Evolutionary conservation across 768 basidiomycete species (phyloP).

Genomic region (Pholiota molesta): DNA sequence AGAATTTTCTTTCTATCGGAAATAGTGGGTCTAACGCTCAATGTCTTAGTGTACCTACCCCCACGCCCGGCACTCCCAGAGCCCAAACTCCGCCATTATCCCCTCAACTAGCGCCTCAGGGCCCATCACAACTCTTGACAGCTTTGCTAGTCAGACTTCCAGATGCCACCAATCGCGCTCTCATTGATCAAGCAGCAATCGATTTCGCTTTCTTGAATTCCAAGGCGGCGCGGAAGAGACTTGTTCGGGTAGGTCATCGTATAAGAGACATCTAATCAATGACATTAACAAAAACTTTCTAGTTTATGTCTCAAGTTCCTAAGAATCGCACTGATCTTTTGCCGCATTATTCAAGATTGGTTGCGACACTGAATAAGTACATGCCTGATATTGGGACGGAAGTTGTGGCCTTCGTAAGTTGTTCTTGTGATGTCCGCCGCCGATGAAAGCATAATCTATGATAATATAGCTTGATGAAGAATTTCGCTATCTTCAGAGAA

Average conservation of each 20-base stretch:
- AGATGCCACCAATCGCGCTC: conserved; percentile 87
- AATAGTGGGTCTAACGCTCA: background rate
- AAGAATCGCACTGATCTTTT: conserved; percentile 89
- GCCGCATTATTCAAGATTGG: conserved; percentile 90
- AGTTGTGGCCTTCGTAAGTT: conserved; percentile 75
- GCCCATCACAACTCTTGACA: conserved; percentile 91
- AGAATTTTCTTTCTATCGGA: background rate
- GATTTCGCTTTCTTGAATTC: conserved; percentile 98
- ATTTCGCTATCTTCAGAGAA: conserved; percentile 92
- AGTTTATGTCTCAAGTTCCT: conserved; percentile 84
- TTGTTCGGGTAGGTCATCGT: conserved; percentile 68
- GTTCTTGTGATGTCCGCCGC: background rate
- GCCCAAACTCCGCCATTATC: conserved; percentile 60
- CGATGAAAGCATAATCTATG: conserved; percentile 7
- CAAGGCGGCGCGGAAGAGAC: conserved; percentile 91
- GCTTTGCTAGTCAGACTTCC: conserved; percentile 89
- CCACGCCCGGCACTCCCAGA: conserved; percentile 71
- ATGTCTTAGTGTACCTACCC: conserved; percentile 52
- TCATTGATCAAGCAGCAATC: conserved; percentile 92
- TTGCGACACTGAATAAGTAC: conserved; percentile 86
- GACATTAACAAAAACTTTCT: conserved; percentile 9
- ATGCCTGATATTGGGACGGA: conserved; percentile 94
- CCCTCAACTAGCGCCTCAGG: conserved; percentile 79
- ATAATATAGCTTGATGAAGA: conserved; percentile 86
- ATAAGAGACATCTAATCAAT: background rate